These are phyloP conservation scores for Xylariales sp. DNA, from an alignment of 2,329 filamentous ascomycete species.

Conservation along the genomic window DNA sequence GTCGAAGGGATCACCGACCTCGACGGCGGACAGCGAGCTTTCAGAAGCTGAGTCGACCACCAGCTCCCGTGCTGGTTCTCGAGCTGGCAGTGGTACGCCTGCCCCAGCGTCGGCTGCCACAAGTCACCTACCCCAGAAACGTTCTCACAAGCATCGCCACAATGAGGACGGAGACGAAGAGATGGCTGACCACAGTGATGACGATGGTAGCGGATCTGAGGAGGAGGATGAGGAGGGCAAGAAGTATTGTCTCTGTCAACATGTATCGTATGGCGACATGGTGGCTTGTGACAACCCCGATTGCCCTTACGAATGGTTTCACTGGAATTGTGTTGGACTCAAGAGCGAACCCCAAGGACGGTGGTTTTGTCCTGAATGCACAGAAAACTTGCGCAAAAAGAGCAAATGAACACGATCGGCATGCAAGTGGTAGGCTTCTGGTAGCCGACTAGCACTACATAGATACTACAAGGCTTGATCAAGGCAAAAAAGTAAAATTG, in stretches of 20 bases:
- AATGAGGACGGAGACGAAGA: constrained; percentile 23
- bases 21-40: constrained; percentile 60
- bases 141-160: constrained; percentile 8
- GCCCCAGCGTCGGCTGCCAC: constrained; percentile 9
- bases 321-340: constrained; percentile 70
- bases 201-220: constrained; percentile 48
- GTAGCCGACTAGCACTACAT: too few species aligned
- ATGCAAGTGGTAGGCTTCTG: too few species aligned
- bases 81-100: constrained; percentile 29
- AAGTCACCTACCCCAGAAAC: constrained; percentile 6
- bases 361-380: constrained; percentile 64
- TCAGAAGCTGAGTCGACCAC: constrained; percentile 56
- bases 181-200: constrained; percentile 31
- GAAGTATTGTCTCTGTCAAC: constrained; percentile 80
- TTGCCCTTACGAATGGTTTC: constrained; percentile 83
- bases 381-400: constrained; percentile 46
- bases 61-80: constrained; percentile 43
- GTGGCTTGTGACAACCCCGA: constrained; percentile 82
- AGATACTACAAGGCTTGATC: too few species aligned
- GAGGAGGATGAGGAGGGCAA: constrained; percentile 73
- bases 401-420: constrained; percentile 14
- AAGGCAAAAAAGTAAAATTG: too few species aligned
- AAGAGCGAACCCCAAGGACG: constrained; percentile 64
- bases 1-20: constrained; percentile 57
- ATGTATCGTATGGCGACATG: constrained; percentile 83